Conservation (phyloP, 148 eudicot species). For the Camellia sinensis region DNA sequence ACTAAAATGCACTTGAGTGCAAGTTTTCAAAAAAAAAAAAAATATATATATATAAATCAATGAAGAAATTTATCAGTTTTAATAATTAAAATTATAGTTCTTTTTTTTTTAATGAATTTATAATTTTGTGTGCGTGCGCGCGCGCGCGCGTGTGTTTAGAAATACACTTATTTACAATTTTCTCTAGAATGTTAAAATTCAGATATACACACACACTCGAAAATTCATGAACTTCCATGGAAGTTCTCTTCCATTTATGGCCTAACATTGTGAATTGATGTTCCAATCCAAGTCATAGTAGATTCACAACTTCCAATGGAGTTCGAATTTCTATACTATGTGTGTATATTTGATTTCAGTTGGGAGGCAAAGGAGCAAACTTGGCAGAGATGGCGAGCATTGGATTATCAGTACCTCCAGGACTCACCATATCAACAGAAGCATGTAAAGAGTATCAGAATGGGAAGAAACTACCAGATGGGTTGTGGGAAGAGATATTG, state of each 20-base stretch:
- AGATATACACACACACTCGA: too few relatives aligned
- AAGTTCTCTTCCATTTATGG: not conserved
- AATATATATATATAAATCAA: too few relatives aligned
- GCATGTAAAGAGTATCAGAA: constrained; percentile 91
- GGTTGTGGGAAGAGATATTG: constrained; percentile 80
- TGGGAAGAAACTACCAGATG: constrained; percentile 61
- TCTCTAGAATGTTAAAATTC: too few relatives aligned
- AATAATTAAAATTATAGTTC: too few relatives aligned
- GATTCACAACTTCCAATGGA: not conserved
- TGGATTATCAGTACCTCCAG: constrained; percentile 96
- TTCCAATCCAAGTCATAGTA: not conserved
- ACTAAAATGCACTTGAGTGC: too few relatives aligned
- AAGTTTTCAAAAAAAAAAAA: too few relatives aligned
- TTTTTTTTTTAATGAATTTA: too few relatives aligned
- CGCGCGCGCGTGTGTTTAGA: too few relatives aligned
- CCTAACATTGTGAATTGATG: not conserved
- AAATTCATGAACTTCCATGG: too few relatives aligned
- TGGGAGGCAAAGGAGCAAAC: constrained; percentile 99
- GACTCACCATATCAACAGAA: constrained; percentile 96
- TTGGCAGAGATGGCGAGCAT: constrained; percentile 99
- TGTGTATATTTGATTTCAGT: constrained; percentile 28
- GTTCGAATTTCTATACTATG: not conserved
- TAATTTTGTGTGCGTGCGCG: too few relatives aligned
- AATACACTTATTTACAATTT: too few relatives aligned
- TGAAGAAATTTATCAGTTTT: too few relatives aligned